A percentile compares a stretch with the other conserved stretches of the same genome.
These are phyloP conservation scores for Rhodotorula sp. DNA, from an alignment of 1,284 basidiomycete genomes.

Conservation along the genomic window DNA sequence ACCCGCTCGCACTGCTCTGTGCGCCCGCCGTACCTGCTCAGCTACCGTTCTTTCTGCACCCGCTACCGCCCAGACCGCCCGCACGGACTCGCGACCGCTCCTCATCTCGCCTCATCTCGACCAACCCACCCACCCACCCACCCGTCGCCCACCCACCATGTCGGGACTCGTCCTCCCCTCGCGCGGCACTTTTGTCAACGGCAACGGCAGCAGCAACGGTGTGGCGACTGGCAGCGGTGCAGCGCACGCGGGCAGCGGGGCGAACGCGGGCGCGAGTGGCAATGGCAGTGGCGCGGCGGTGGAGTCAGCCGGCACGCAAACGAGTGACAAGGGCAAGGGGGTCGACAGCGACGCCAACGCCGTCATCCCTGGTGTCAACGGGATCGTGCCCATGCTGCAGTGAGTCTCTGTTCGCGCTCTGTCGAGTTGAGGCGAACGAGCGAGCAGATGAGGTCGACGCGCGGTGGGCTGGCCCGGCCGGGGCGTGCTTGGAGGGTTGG, in stretches of 20 bases:
- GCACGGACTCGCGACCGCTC: too few species aligned
- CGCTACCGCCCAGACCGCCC: too few species aligned
- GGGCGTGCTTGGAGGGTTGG: neutral
- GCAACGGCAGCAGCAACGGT: conserved; percentile 8
- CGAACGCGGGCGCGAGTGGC: neutral
- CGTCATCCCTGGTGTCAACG: conserved; percentile 61
- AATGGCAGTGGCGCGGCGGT: neutral
- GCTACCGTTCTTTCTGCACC: too few species aligned
- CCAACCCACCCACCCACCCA: too few species aligned
- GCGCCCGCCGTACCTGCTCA: too few species aligned
- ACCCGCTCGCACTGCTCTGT: too few species aligned
- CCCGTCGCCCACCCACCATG: conserved; percentile 8
- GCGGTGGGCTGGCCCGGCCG: neutral
- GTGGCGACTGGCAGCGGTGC: neutral
- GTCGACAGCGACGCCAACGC: conserved; percentile 24
- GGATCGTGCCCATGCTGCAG: conserved; percentile 90
- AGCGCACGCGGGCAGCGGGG: neutral
- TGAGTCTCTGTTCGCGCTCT: conserved; percentile 47
- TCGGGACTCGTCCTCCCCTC: conserved; percentile 32
- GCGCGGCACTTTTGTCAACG: neutral
- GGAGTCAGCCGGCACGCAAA: neutral
- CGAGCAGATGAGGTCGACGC: neutral
- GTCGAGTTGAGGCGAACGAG: neutral
- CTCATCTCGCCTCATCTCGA: too few species aligned
- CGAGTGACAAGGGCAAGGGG: conserved; percentile 19